Percentiles rank a stretch among this genome's conserved stretches.
Evolutionary conservation across 2,329 filamentous ascomycete genomes (phyloP).

Genomic region (Diaporthe ampelina): DNA sequence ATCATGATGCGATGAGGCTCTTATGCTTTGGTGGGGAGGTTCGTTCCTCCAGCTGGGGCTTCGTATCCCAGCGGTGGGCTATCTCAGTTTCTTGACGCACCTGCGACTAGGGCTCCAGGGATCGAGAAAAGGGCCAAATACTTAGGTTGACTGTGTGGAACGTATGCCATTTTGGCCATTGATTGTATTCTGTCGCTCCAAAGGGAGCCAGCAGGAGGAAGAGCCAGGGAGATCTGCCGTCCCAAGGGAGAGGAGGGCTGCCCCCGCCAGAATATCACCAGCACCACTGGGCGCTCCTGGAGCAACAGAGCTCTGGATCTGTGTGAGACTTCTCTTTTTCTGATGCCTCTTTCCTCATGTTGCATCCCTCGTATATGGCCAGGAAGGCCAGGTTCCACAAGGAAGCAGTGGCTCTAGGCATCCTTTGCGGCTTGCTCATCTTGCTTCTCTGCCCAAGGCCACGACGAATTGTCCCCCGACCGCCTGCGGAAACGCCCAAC

Average conservation of each 20-base stretch:
- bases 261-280: neutral
- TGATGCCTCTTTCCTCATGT: constrained; percentile 23
- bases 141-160: neutral
- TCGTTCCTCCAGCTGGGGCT: neutral
- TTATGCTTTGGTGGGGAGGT: neutral
- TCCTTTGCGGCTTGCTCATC: neutral
- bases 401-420: neutral
- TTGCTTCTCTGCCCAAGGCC: neutral
- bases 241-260: neutral
- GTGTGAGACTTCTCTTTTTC: neutral
- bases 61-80: neutral
- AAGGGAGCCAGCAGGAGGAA: neutral
- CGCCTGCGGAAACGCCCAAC: neutral
- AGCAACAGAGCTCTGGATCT: neutral
- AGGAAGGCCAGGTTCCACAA: constrained; percentile 24
- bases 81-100: neutral
- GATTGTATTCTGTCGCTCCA: neutral
- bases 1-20: neutral
- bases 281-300: neutral
- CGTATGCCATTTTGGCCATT: neutral
- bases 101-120: neutral
- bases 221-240: constrained; percentile 16
- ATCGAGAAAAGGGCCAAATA: neutral
- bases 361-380: constrained; percentile 11
- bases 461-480: neutral